Percentiles rank a stretch among this genome's conserved stretches.
phyloP scores from a whole-genome alignment of 139 green algal species.

The Diplosphaera chodatii region DNA sequence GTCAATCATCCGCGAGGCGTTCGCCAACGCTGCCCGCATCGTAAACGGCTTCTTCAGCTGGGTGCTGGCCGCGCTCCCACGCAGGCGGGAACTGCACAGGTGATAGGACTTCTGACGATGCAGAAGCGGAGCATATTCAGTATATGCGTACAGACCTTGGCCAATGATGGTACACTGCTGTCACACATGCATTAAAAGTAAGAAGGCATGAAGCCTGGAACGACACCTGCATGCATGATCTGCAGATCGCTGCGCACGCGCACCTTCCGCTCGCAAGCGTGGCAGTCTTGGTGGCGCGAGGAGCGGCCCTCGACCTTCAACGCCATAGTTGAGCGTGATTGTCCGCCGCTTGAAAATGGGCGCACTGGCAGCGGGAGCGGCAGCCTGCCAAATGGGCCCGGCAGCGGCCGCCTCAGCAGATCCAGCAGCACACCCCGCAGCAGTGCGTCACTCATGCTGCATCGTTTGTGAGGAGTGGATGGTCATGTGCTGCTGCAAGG shows the following conservation, averaged over 20 bases:
- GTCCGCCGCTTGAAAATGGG: not conserved
- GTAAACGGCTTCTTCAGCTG: conserved; percentile 33
- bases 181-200: too few species aligned
- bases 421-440: not conserved
- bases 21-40: conserved; percentile 16
- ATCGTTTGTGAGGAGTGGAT: conserved; percentile 6
- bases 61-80: conserved; percentile 10
- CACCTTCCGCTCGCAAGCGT: conserved; percentile 8
- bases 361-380: not conserved
- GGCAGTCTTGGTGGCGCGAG: conserved; percentile 24
- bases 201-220: too few species aligned
- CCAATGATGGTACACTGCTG: too few species aligned
- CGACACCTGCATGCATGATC: conserved; percentile 7
- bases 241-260: conserved; percentile 10
- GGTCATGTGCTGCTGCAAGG: too few species aligned
- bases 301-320: conserved; percentile 28
- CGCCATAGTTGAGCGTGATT: conserved; percentile 24
- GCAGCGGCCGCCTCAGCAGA: not conserved
- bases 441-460: not conserved
- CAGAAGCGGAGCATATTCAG: too few species aligned
- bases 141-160: too few species aligned
- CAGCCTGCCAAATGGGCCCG: not conserved
- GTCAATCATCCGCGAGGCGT: conserved; percentile 36
- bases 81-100: not conserved
- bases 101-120: too few species aligned